Evolutionary conservation across 305 asterid species (phyloP), one percentile per base, ranked within the genome.

Genomic region (Andrographis paniculata): DNA sequence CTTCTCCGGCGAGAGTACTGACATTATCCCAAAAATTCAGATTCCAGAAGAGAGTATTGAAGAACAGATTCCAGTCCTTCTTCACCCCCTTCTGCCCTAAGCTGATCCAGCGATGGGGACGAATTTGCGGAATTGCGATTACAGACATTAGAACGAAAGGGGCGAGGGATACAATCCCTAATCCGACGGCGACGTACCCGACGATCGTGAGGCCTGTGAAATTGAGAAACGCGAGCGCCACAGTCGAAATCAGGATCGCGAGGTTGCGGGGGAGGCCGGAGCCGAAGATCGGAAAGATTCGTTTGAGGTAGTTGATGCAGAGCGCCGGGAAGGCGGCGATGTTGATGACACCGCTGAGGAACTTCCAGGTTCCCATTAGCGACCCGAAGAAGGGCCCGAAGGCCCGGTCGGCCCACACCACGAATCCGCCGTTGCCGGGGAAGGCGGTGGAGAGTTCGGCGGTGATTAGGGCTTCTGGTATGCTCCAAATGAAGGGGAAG

Each of bases 351-450:
- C 82, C 82, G 14, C 76, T 70, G 15, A 76, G 62, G 53, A 76
- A 71, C 15, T 76, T 79, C 72, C 73, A 71, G 0, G 82, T 59
- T n/a, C 85, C 91, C 82, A 76, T 76, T 0, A 79, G 21, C 12
- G 91, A 76, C 9, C 91, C 85, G 48, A 70, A 71, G 49, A 76
- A 76, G 6, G 80, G 75, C 0, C 91, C 85, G 42, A 79, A 79
- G 7, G 85, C 82, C 1, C 51, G 40, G 11, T 76, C 63, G 9
- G 85, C 91, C 91, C 91, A 79, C 9, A 77, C 52, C 4, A 79
- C 82, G 33, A 71, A 79, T 0, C 91, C 85, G 19, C 91, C 84
- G 63, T 79, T 76, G 3, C 79, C 84, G 12, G 91, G 85, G 52
- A 52, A 73, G 9, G 77, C 54, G 14, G 84, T 79, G 63, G 80